Evolutionary conservation across 805 yeast genomes (phyloP), one percentile per base, ranked within the genome.

Genomic region (Lipomyces mesembrius): DNA sequence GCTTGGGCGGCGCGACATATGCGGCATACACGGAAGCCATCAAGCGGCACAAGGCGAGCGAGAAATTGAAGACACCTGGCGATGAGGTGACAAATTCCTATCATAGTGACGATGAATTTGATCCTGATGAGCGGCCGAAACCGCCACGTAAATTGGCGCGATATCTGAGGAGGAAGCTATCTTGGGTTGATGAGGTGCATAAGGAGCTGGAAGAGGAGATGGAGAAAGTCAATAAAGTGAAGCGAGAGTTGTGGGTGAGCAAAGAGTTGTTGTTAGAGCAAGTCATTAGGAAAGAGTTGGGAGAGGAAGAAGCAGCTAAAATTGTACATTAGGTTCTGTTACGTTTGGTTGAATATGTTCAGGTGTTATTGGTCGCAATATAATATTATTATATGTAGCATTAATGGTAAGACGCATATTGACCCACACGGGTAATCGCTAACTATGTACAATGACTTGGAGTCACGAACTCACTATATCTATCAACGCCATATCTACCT

Each of bases 231-330:
- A 64, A 71, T 39, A 11, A 56, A 20, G 62, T 63, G 51, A 66
- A 70, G 29, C 57, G 63, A 57, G 65, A 65, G n/a, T 73, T 75
- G 54, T 76, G 79, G 79, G 56, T 68, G 8, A 75, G 72, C 32
- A 80, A 80, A 65, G 83, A 80, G 72, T 60, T 64, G 46, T 57
- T 77, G 25, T 63, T 80, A 27, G 79, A 79, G 65, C 55, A 70
- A 59, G 67, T 77, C 39, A 49, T 79, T 4, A 57, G 53, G 53
- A 69, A 71, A 60, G 73, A 71, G 27, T 57, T 75, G 25, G 73
- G 72, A 20, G 66, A 64, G 9, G 74, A 72, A 6, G 73, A 62
- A 37, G 70, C 71, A 5, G 22, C 60, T 17, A 62, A 67, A 46
- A 61, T 67, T 65, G 68, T 65, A 59, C 65, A 67, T 46, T 64